phyloP scores from a whole-genome alignment of 2,329 filamentous ascomycete species.

The Fusarium pseudograminearum region DNA sequence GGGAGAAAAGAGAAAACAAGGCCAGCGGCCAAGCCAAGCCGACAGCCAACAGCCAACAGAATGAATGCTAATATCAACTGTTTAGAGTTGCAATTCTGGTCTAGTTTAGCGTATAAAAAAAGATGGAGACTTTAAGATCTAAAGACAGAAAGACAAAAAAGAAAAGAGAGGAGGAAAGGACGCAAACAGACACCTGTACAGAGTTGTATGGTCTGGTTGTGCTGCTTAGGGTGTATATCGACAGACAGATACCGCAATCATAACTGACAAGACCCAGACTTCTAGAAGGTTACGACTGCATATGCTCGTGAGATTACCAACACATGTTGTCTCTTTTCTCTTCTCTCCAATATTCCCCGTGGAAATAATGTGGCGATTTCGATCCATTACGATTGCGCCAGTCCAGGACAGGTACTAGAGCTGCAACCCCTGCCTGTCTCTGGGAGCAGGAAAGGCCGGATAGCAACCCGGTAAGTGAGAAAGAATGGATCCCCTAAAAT shows the following conservation, averaged over 20 bases:
- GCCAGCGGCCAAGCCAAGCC: slow-evolving; percentile 1
- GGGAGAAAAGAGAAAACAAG: slow-evolving; percentile 39
- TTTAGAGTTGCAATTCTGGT: slow-evolving; percentile 7
- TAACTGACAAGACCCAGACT: background rate
- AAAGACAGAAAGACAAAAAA: background rate
- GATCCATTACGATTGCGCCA: background rate
- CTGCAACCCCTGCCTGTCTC: background rate
- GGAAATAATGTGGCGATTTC: slow-evolving; percentile 2
- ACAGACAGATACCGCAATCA: background rate
- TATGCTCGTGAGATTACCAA: background rate
- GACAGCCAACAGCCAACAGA: background rate
- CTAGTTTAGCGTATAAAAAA: background rate
- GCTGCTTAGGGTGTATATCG: background rate
- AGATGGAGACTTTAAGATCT: background rate
- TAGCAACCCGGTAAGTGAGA: slow-evolving; percentile 2
- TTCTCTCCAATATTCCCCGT: slow-evolving; percentile 6
- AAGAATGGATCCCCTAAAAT: background rate
- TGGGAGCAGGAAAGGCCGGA: background rate
- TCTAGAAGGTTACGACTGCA: slow-evolving; percentile 22
- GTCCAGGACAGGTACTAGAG: background rate
- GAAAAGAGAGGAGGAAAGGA: background rate
- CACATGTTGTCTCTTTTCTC: slow-evolving; percentile 40
- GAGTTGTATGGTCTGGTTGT: background rate
- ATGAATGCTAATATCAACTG: background rate
- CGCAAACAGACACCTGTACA: background rate